Evolutionary conservation across 768 basidiomycete genomes (phyloP).

Genomic region (Leccinum disarticulatum): DNA sequence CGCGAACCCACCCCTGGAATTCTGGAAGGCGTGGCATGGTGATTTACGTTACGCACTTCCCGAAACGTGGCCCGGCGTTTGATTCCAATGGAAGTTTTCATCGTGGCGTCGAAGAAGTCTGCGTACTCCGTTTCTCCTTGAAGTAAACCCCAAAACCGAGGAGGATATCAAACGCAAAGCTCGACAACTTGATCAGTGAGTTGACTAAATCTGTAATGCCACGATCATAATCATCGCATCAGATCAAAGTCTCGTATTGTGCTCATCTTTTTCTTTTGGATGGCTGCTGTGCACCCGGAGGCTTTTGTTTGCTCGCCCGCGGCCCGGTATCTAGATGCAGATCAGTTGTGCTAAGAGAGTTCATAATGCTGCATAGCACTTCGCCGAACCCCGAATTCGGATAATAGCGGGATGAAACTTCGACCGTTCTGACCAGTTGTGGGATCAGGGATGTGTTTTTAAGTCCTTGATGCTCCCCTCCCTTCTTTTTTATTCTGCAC

Average conservation of each 20-base stretch:
- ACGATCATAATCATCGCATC: not conserved
- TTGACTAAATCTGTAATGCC: not conserved
- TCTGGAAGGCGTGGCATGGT: not conserved
- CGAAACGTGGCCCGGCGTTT: slow-evolving; percentile 3
- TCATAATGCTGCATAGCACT: not conserved
- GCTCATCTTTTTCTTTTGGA: not conserved
- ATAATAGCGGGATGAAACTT: not conserved
- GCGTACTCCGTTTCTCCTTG: not conserved
- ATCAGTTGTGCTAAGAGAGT: not conserved
- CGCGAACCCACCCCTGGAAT: not conserved
- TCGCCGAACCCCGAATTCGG: slow-evolving; percentile 12
- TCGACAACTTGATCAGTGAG: not conserved
- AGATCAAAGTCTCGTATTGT: not conserved
- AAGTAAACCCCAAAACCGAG: not conserved
- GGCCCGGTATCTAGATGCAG: slow-evolving; percentile 1
- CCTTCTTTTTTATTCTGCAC: not conserved
- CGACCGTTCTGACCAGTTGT: not conserved
- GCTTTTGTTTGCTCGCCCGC: not conserved
- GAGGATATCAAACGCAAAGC: too few species aligned
- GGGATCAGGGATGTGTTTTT: slow-evolving; percentile 2
- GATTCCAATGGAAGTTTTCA: slow-evolving; percentile 13
- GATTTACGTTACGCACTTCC: slow-evolving; percentile 6
- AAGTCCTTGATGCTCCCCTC: slow-evolving; percentile 1
- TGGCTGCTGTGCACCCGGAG: not conserved
- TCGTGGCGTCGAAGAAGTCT: not conserved